A percentile compares a stretch with the other conserved stretches of the same genome.
These are phyloP conservation scores for Cerioporus squamosus DNA, from an alignment of 1,284 basidiomycete species.

Conservation along the genomic window DNA sequence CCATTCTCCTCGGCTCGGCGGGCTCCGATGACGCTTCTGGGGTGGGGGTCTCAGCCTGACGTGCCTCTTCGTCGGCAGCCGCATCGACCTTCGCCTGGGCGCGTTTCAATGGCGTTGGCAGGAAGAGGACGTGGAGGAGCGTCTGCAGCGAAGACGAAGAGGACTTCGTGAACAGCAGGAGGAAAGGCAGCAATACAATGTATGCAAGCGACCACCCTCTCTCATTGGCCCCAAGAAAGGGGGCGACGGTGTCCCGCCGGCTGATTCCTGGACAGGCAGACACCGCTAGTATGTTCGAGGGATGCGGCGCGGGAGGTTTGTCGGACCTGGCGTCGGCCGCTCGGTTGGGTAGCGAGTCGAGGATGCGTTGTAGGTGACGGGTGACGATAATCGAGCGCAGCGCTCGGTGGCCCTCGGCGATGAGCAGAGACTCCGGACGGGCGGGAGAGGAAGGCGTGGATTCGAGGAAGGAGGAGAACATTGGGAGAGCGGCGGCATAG, in stretches of 20 bases:
- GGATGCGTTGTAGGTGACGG: slow-evolving; percentile 76
- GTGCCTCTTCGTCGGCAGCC: slow-evolving; percentile 24
- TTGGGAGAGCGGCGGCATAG: slow-evolving; percentile 73
- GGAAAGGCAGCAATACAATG: slow-evolving; percentile 58
- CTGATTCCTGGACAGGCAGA: slow-evolving; percentile 77
- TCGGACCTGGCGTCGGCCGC: slow-evolving; percentile 41
- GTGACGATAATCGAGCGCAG: slow-evolving; percentile 66
- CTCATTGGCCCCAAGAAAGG: slow-evolving; percentile 54
- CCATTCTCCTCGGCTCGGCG: slow-evolving; percentile 41
- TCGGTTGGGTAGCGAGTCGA: slow-evolving; percentile 72
- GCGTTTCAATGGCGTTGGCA: slow-evolving; percentile 73
- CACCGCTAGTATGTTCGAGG: slow-evolving; percentile 73
- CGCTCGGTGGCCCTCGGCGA: slow-evolving; percentile 63
- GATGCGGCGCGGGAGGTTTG: slow-evolving; percentile 40
- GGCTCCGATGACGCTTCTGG: slow-evolving; percentile 3
- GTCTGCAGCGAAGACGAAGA: slow-evolving; percentile 61
- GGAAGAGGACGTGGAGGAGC: slow-evolving; percentile 71
- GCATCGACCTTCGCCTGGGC: slow-evolving; percentile 38
- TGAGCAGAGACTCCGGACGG: slow-evolving; percentile 48
- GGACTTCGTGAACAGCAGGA: slow-evolving; percentile 67
- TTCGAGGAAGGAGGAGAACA: slow-evolving; percentile 40
- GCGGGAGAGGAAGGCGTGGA: slow-evolving; percentile 24
- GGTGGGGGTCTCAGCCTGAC: slow-evolving; percentile 15
- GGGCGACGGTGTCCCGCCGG: slow-evolving; percentile 64
- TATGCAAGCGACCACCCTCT: slow-evolving; percentile 53